Percentiles rank a stretch among this genome's conserved stretches.
Conservation (phyloP, 768 basidiomycete genomes). For the Phaeotremella fagi region DNA sequence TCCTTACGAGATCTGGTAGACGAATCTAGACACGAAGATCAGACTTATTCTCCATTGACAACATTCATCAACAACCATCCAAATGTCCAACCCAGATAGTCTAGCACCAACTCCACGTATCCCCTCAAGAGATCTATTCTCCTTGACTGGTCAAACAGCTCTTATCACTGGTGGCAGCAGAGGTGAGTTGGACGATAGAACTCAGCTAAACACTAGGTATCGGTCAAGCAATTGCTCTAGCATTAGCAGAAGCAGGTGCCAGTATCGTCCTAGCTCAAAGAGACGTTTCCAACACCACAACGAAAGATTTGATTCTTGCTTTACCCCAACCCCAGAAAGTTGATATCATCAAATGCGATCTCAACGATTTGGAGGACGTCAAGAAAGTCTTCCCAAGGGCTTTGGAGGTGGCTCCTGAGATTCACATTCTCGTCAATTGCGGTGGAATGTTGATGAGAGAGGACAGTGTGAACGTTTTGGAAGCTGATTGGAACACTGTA, state of each 20-base stretch:
- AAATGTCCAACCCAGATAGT: not conserved
- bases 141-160: constrained; percentile 61
- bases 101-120: constrained; percentile 52
- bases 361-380: constrained; percentile 8
- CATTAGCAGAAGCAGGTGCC: constrained; percentile 52
- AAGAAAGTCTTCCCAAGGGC: constrained; percentile 16
- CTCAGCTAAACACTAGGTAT: no score
- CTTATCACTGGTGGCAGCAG: constrained; percentile 77
- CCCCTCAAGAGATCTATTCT: constrained; percentile 57
- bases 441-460: constrained; percentile 44
- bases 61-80: no score
- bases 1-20: not conserved
- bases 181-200: constrained; percentile 52
- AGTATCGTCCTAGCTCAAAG: constrained; percentile 16
- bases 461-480: constrained; percentile 57
- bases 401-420: constrained; percentile 20
- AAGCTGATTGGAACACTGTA: constrained; percentile 66
- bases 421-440: constrained; percentile 65
- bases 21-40: not conserved
- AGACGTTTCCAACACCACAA: constrained; percentile 15
- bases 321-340: not conserved
- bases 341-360: constrained; percentile 20
- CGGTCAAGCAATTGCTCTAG: constrained; percentile 57
- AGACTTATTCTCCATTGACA: not conserved
- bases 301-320: constrained; percentile 3